These are phyloP conservation scores for Venturia asperata DNA, from an alignment of 2,329 filamentous ascomycete genomes.

Conservation along the genomic window DNA sequence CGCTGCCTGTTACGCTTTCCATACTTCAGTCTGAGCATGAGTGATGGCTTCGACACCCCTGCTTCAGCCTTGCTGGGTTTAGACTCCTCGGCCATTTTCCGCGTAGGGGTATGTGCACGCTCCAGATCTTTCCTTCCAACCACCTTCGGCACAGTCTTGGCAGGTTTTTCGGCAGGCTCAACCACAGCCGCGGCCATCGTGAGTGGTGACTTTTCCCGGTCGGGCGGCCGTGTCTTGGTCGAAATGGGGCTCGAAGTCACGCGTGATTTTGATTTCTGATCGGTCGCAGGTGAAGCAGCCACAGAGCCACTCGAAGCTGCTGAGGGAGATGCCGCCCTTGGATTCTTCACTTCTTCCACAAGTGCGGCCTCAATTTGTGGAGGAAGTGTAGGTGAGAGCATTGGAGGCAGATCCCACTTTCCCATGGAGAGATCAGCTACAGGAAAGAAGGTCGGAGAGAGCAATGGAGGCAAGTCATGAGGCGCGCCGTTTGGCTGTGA, in stretches of 20 bases:
- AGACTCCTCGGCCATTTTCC: conserved; percentile 7
- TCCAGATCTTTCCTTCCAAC: conserved; percentile 12
- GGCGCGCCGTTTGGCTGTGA: conserved; percentile 12
- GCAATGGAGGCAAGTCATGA: conserved; percentile 33
- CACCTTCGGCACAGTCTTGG: conserved; percentile 5
- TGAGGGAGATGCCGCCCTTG: conserved; percentile 29
- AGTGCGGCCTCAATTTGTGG: conserved; percentile 49
- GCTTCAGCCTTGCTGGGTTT: conserved; percentile 2
- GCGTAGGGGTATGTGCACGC: background rate
- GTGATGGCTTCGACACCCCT: conserved; percentile 18
- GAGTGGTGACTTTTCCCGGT: background rate
- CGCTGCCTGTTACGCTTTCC: conserved; percentile 43
- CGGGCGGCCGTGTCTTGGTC: conserved; percentile 1
- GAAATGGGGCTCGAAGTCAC: conserved; percentile 21
- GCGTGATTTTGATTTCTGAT: conserved; percentile 26
- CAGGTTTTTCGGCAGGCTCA: background rate
- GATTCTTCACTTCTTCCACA: conserved; percentile 35
- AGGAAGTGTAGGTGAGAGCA: conserved; percentile 53
- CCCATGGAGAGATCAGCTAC: conserved; percentile 29
- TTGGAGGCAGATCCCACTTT: conserved; percentile 41
- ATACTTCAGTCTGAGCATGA: conserved; percentile 47
- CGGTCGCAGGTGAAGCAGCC: conserved; percentile 22
- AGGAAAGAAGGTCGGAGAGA: conserved; percentile 32
- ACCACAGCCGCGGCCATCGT: background rate
- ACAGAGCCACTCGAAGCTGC: conserved; percentile 30